Percentiles rank a stretch among this genome's conserved stretches.
Evolutionary conservation across 2,329 filamentous ascomycete genomes (phyloP).

Genomic region (Pseudocercospora fijiensis): DNA sequence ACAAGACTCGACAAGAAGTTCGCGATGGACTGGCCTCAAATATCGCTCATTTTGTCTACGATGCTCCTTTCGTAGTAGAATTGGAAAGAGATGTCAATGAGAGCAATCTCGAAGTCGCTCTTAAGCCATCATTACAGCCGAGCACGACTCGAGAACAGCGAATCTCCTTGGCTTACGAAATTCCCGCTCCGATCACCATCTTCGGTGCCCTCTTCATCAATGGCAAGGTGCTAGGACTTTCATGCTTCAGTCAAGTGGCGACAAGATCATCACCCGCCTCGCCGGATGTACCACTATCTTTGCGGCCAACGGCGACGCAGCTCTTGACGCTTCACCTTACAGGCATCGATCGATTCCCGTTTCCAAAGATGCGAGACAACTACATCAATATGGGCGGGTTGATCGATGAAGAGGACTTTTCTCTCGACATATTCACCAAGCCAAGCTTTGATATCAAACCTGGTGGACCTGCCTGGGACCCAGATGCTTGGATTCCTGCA

Average conservation of each 20-base stretch:
- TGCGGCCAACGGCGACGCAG: constrained; percentile 1
- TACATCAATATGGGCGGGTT: constrained; percentile 3
- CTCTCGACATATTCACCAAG: constrained; percentile 1
- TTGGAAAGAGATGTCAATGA: background rate
- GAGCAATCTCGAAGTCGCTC: background rate
- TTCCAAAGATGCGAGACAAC: constrained; percentile 4
- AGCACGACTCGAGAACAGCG: background rate
- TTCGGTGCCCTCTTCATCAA: constrained; percentile 7
- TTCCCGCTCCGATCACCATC: background rate
- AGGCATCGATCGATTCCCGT: constrained; percentile 1
- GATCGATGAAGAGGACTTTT: constrained; percentile 1
- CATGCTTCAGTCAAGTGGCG: constrained; percentile 3
- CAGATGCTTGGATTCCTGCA: background rate
- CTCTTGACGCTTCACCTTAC: constrained; percentile 1
- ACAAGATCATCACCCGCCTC: background rate
- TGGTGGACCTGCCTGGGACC: background rate
- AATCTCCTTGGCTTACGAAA: background rate
- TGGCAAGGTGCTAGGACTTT: background rate
- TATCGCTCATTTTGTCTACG: background rate
- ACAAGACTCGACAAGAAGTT: background rate
- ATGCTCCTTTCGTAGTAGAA: background rate
- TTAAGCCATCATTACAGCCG: background rate
- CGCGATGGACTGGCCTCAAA: background rate
- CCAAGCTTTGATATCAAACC: constrained; percentile 2
- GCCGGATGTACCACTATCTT: background rate